Evolutionary conservation across 2,329 filamentous ascomycete genomes (phyloP).

Genomic region (Fusarium sp.): DNA sequence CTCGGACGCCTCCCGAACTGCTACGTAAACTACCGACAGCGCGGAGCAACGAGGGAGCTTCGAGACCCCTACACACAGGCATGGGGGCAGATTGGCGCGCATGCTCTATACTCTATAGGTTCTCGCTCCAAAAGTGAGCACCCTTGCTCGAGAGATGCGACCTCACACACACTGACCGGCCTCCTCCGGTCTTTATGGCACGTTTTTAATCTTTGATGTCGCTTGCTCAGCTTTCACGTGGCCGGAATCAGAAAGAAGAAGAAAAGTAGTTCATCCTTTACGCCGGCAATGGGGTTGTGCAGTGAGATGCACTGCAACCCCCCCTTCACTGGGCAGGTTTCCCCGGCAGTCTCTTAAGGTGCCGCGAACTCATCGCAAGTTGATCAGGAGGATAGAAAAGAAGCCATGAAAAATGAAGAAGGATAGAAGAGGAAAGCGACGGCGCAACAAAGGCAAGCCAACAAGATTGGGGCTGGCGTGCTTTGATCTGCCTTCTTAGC

Average conservation of each 20-base stretch:
- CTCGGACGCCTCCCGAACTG: constrained; percentile 38
- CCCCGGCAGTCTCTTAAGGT: neutral
- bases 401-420: neutral
- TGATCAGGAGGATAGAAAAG: neutral
- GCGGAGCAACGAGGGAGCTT: neutral
- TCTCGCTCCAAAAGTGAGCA: neutral
- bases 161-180: constrained; percentile 15
- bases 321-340: neutral
- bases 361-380: neutral
- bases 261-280: constrained; percentile 1
- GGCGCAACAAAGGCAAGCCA: neutral
- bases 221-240: neutral
- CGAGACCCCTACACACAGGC: neutral
- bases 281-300: neutral
- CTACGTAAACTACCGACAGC: constrained; percentile 24
- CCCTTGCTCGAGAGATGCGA: constrained; percentile 3
- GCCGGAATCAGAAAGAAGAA: neutral
- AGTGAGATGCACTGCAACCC: neutral
- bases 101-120: neutral
- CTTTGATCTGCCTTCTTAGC: neutral
- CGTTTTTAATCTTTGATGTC: constrained; percentile 12
- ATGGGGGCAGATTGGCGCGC: neutral
- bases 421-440: constrained; percentile 7
- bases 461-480: neutral
- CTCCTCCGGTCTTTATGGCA: constrained; percentile 31